Percentiles rank a stretch among this genome's conserved stretches.
phyloP scores from a whole-genome alignment of 345 rosid species.

The Hibiscus syriacus region DNA sequence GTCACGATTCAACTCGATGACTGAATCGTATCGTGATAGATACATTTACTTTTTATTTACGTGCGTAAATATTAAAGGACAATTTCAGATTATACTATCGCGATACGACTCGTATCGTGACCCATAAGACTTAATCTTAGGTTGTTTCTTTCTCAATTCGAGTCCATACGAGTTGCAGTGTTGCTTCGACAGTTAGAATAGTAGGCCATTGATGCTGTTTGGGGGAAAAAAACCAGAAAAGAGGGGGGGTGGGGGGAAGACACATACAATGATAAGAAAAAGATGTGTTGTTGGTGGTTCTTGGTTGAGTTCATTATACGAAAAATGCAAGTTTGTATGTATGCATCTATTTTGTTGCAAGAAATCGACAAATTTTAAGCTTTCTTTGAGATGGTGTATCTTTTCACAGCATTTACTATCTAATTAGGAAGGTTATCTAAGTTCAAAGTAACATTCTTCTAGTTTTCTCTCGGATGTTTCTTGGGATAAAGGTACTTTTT shows the following conservation, averaged over 20 bases:
- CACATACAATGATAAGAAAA: neutral
- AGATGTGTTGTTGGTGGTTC: neutral
- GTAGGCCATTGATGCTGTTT: neutral
- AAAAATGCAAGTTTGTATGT: neutral
- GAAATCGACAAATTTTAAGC: neutral
- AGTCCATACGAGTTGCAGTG: neutral
- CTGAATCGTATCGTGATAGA: too few species aligned
- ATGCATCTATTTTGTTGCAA: neutral
- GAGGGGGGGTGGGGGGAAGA: too few species aligned
- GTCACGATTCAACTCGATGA: too few species aligned
- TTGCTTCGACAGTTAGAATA: neutral
- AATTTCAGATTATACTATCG: too few species aligned
- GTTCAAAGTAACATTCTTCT: neutral
- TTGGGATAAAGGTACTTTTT: too few species aligned
- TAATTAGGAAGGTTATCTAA: neutral
- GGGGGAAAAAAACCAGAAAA: too few species aligned
- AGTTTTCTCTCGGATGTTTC: too few species aligned
- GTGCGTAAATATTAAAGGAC: too few species aligned
- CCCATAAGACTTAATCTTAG: neutral
- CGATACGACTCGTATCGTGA: too few species aligned
- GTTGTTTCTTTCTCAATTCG: neutral
- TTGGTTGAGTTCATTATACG: slow-evolving; percentile 4
- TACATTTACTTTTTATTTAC: too few species aligned
- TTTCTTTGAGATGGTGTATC: neutral
- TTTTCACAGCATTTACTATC: neutral